Evolutionary conservation across 1,284 basidiomycete species (phyloP), one percentile per base, ranked within the genome.

Genomic region (Earliella scabrosa): DNA sequence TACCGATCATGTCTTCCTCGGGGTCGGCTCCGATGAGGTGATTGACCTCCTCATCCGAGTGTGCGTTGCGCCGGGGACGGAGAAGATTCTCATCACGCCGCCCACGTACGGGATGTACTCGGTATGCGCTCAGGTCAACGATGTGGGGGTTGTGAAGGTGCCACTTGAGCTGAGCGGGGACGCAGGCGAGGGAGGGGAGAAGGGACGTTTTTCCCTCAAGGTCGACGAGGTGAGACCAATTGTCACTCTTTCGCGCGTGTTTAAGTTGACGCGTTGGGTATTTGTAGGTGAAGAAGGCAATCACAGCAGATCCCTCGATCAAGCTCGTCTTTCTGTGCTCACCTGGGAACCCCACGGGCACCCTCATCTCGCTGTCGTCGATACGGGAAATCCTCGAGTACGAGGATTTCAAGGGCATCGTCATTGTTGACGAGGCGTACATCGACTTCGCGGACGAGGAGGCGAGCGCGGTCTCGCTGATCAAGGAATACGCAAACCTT

Each of bases 21-120:
- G 97, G 14, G 97, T 99, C 0, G 97, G 97, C 1, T 95, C 92
- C 0, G 97, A 99, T 74, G 97, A 99, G 71, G 90, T 97, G 45
- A 95, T 99, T 63, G 97, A 99, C 72, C 77, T 99, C 53, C 80
- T 99, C 49, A 96, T 97, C 77, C 85, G 97, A 10, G 87, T 98
- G 38, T 89, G 92, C 64, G 95, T 96, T 65, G 77, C 78, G 0
- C 97, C 97, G 0, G 91, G 82, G 1, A 73, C 80, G 59, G 93
- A 98, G 69, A 91, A 87, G 68, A 88, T 95, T 32, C 71, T 97
- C 65, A 90, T 86, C 38, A 93, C 90, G 6, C 97, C 97, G 2
- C 97, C 97, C 2, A 98, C 97, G 7, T 99, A 99, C 70, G 97
- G 97, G 21, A 99, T 99, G 97, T 99, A 99, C 75, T 74, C 81